Conservation (phyloP, 164 flowering plant genomes). For the Houttuynia cordata region DNA sequence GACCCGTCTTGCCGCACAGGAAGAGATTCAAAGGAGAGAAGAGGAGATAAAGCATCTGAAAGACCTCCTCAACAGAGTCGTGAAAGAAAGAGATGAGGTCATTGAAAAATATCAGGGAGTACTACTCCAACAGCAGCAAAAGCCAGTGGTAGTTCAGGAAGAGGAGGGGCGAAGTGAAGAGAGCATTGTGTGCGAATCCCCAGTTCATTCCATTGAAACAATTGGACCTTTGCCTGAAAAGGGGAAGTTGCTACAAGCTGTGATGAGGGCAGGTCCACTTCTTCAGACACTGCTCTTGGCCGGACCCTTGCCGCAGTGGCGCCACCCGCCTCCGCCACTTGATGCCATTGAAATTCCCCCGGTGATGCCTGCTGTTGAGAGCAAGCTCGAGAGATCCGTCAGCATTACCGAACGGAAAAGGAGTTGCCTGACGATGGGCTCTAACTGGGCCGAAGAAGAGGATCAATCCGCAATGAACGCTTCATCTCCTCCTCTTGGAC, state of each 20-base stretch:
- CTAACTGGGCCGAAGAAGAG: too few species aligned
- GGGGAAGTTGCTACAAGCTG: conserved; percentile 63
- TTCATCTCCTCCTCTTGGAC: neutral
- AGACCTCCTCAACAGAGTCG: too few species aligned
- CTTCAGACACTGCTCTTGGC: conserved; percentile 67
- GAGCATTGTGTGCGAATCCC: conserved; percentile 20
- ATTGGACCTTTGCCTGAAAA: conserved; percentile 49
- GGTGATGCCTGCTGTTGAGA: conserved; percentile 8
- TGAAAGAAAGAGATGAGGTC: conserved; percentile 69
- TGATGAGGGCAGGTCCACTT: conserved; percentile 65
- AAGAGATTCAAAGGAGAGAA: conserved; percentile 39
- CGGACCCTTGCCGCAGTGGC: conserved; percentile 81
- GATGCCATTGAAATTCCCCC: conserved; percentile 31
- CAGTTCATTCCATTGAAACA: conserved; percentile 21
- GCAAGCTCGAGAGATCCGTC: neutral
- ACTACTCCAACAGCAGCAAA: conserved; percentile 19
- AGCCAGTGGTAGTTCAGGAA: conserved; percentile 18
- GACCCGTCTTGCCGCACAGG: conserved; percentile 31
- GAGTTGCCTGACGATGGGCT: too few species aligned
- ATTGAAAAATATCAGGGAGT: conserved; percentile 41
- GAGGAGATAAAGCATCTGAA: conserved; percentile 27
- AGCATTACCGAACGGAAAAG: neutral
- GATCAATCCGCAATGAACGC: neutral
- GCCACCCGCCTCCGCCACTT: conserved; percentile 49
- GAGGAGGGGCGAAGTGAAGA: neutral